These are phyloP conservation scores for Puccinellia tenuiflora DNA, from an alignment of 176 grass and related monocot genomes.

Conservation along the genomic window DNA sequence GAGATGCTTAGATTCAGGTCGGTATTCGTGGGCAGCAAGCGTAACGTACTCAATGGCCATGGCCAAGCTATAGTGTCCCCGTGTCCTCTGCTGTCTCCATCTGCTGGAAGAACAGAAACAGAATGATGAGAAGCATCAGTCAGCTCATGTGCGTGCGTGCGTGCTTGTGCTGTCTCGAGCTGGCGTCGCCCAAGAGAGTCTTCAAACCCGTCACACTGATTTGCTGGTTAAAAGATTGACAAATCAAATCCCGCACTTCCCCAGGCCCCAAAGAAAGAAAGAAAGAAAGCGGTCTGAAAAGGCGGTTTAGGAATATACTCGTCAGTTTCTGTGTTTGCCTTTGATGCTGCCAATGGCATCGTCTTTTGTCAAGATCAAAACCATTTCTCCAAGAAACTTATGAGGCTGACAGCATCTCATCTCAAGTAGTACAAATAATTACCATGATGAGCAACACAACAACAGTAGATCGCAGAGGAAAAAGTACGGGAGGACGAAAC, in stretches of 20 bases:
- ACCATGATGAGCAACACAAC: conserved; percentile 30
- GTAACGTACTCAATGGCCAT: background rate
- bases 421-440: conserved; percentile 42
- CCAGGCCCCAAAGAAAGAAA: no score
- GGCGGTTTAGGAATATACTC: conserved; percentile 6
- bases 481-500: conserved; percentile 31
- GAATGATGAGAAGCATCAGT: conserved; percentile 44
- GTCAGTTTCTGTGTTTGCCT: conserved; percentile 29
- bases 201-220: conserved; percentile 18
- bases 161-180: conserved; percentile 37
- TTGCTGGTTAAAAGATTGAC: conserved; percentile 44
- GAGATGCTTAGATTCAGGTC: conserved; percentile 11
- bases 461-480: conserved; percentile 34
- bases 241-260: conserved; percentile 40
- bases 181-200: conserved; percentile 11
- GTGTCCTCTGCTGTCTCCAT: background rate
- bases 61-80: background rate
- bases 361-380: conserved; percentile 47
- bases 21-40: background rate
- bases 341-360: conserved; percentile 28
- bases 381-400: conserved; percentile 31
- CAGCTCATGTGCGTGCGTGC: conserved; percentile 46
- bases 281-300: conserved; percentile 10
- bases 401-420: conserved; percentile 21
- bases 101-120: conserved; percentile 25